Base-by-base conservation (phyloP, 257 asterid species). In the Knoxia roxburghii region DNA sequence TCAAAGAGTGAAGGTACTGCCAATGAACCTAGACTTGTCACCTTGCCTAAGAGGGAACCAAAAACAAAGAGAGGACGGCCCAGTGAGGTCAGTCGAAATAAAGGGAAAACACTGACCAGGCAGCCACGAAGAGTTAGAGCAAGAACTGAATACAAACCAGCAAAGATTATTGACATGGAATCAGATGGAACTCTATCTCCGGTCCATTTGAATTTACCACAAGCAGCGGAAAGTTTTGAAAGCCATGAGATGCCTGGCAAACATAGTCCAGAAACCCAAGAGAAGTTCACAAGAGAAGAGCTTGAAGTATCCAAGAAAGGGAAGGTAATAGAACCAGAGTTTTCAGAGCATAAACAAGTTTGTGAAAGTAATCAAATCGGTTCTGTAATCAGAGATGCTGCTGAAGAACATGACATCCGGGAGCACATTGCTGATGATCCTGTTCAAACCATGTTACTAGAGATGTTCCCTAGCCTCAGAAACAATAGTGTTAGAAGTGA, bases 111-210 rank as follows among this genome's bases (percentile, higher is more conserved):
- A 45, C 76, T 41, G 37, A 70, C 77, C 68, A 79, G 68, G 40
- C 77, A 61, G 57, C 77, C 88, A 21, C 78, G 82, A 51, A 85
- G 86, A 74, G 70, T 76, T 37, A 78, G 87, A 66, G 68, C 85
- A 40, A 85, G 86, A 52, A 68, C 43, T 2, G 84, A 83, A 51
- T 79, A 77, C 76, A 86, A 77, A 67, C 83, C 86, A 23, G 91
- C 89, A 61, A 88, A 84, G 80, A 85, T 91, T 61, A 21, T 37
- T 67, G 96, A 79, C 68, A 66, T 72, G 63, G 89, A 85, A 78
- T 84, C 93, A 18, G 93, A 84, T 75, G 70, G 81, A 51, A 69
- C 39, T 71, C 76, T 75, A 59, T 70, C 84, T 60, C 67, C 76
- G 32, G 73, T 66, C 24, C 79, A 71, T 32, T 70, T 17, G 37